Evolutionary conservation across 2,329 filamentous ascomycete genomes (phyloP).

Genomic region (Bipolaris victoriae): DNA sequence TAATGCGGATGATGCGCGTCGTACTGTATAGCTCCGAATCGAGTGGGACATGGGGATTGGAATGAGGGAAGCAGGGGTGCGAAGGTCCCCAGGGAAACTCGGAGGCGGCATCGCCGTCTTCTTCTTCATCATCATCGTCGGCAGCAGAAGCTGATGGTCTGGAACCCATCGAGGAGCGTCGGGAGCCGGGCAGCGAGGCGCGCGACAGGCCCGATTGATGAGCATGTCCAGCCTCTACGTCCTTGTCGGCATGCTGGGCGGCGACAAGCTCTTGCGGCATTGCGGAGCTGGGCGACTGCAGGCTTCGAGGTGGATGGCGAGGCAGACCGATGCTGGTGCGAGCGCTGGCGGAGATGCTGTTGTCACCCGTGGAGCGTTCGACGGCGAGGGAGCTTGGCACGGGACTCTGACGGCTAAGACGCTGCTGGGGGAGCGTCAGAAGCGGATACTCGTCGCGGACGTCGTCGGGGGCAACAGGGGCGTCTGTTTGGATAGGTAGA

Average conservation of each 20-base stretch:
- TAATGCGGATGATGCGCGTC: conserved; percentile 90
- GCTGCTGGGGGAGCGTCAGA: conserved; percentile 63
- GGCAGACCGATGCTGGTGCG: conserved; percentile 62
- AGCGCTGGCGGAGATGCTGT: conserved; percentile 31
- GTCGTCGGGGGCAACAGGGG: conserved; percentile 29
- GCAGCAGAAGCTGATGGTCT: conserved; percentile 20
- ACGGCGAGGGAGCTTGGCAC: conserved; percentile 45
- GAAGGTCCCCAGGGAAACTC: conserved; percentile 89
- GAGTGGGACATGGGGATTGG: conserved; percentile 87
- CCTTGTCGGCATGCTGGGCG: conserved; percentile 22
- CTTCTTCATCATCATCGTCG: conserved; percentile 48
- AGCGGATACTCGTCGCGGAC: conserved; percentile 61
- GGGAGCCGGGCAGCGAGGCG: conserved; percentile 38
- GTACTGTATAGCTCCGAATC: conserved; percentile 74
- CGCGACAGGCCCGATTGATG: conserved; percentile 20
- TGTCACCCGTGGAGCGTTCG: conserved; percentile 50
- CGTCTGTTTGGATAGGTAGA: conserved; percentile 48
- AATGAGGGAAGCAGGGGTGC: conserved; percentile 92
- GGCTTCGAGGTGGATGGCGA: conserved; percentile 40
- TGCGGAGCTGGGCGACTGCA: conserved; percentile 30
- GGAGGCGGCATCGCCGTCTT: conserved; percentile 41
- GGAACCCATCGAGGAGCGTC: conserved; percentile 38
- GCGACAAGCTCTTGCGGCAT: conserved; percentile 32
- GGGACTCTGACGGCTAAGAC: conserved; percentile 58
- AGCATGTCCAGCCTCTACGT: conserved; percentile 33